A percentile compares a stretch with the other conserved stretches of the same genome.
These are phyloP conservation scores for Xylaria bambusicola DNA, from an alignment of 495 filamentous ascomycete species.

Conservation along the genomic window DNA sequence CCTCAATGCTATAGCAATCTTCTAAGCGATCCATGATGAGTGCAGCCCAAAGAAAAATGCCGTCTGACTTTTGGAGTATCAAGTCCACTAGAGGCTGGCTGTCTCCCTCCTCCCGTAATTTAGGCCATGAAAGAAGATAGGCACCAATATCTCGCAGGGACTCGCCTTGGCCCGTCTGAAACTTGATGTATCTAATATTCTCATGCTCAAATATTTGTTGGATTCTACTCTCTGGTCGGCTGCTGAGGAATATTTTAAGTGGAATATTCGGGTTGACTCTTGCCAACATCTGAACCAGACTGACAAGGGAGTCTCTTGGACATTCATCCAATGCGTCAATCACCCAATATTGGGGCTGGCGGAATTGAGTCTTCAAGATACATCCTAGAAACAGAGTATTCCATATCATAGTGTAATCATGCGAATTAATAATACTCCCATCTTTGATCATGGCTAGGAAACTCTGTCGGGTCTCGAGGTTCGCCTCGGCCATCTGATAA, in stretches of 20 bases:
- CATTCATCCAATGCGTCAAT: slow-evolving; percentile 33
- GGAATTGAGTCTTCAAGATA: slow-evolving; percentile 27
- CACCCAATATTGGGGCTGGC: slow-evolving; percentile 28
- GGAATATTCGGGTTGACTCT: slow-evolving; percentile 28
- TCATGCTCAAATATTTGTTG: slow-evolving; percentile 19
- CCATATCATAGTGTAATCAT: slow-evolving; percentile 30
- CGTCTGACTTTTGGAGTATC: slow-evolving; percentile 26
- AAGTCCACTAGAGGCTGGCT: slow-evolving; percentile 11
- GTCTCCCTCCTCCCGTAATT: slow-evolving; percentile 8
- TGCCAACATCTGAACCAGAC: slow-evolving; percentile 33
- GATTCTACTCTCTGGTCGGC: slow-evolving; percentile 24
- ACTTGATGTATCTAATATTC: slow-evolving; percentile 1
- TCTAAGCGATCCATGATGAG: slow-evolving; percentile 20
- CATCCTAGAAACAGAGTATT: slow-evolving; percentile 25
- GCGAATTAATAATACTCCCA: slow-evolving; percentile 16
- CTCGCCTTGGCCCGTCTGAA: slow-evolving; percentile 23
- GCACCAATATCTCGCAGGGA: slow-evolving; percentile 22
- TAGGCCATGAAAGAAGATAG: slow-evolving; percentile 15
- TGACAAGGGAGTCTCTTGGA: background rate
- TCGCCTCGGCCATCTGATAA: slow-evolving; percentile 31
- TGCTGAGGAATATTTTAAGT: slow-evolving; percentile 37
- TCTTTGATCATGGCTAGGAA: slow-evolving; percentile 26
- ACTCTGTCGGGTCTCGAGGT: slow-evolving; percentile 23
- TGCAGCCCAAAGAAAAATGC: slow-evolving; percentile 25
- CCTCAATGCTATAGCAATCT: slow-evolving; percentile 22